Evolutionary conservation across 306 rosid genomes (phyloP).

Genomic region (Malus orientalis): DNA sequence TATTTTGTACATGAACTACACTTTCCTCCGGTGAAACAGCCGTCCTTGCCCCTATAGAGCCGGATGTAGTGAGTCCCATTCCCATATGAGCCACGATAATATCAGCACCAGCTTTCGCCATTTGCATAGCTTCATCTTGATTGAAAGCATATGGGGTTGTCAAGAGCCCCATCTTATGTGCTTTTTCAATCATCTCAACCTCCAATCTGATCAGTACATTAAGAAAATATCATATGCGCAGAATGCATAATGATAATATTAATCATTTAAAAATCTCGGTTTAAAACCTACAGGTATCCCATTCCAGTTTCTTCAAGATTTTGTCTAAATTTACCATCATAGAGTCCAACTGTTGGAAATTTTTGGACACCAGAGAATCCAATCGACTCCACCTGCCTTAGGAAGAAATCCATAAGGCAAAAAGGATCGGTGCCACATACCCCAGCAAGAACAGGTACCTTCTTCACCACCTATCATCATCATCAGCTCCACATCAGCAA

Average conservation of each 20-base stretch:
- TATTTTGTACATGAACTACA: slow-evolving; percentile 64
- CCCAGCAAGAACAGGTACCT: slow-evolving; percentile 86
- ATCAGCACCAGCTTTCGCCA: slow-evolving; percentile 83
- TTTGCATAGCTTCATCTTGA: slow-evolving; percentile 62
- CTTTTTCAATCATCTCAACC: slow-evolving; percentile 81
- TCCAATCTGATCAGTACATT: slow-evolving; percentile 54
- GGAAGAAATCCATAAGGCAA: slow-evolving; percentile 79
- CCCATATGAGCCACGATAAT: slow-evolving; percentile 95
- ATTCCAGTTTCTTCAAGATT: slow-evolving; percentile 96
- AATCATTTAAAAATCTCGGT: not conserved
- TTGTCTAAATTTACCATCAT: slow-evolving; percentile 87
- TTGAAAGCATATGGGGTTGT: slow-evolving; percentile 92
- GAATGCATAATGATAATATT: slow-evolving; percentile 5
- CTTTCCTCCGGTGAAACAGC: slow-evolving; percentile 78
- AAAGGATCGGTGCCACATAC: slow-evolving; percentile 93
- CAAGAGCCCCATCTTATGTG: slow-evolving; percentile 83
- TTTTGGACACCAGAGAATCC: slow-evolving; percentile 92
- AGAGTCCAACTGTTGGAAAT: slow-evolving; percentile 93
- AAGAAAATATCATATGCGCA: slow-evolving; percentile 11
- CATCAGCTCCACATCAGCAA: slow-evolving; percentile 13
- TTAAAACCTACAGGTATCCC: slow-evolving; percentile 69
- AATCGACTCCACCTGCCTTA: slow-evolving; percentile 78
- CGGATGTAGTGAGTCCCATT: slow-evolving; percentile 93
- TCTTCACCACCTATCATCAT: slow-evolving; percentile 58
- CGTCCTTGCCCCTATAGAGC: slow-evolving; percentile 83